These are phyloP conservation scores for Candida tallmaniae DNA, from an alignment of 805 yeast genomes.

Conservation along the genomic window DNA sequence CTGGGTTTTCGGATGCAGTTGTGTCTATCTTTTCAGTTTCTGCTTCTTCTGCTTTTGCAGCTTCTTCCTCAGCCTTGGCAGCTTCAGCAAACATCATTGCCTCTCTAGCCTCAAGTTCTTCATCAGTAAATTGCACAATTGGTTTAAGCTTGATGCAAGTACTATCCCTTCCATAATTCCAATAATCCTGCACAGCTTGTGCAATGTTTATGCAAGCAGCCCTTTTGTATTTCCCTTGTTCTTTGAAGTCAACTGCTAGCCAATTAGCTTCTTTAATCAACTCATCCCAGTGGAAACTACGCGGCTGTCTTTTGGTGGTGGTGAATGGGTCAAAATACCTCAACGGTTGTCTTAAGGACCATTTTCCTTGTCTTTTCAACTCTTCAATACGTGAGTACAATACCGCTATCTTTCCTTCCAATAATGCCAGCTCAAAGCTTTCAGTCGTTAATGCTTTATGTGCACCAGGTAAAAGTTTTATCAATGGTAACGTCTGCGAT, in stretches of 20 bases:
- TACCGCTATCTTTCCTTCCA: conserved; percentile 89
- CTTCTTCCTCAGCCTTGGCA: neutral
- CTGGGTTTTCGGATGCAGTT: conserved; percentile 1
- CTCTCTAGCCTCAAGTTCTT: conserved; percentile 1
- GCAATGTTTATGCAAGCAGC: conserved; percentile 70
- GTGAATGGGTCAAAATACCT: conserved; percentile 63
- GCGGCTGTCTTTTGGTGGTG: conserved; percentile 13
- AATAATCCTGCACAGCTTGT: conserved; percentile 69
- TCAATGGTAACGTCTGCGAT: conserved; percentile 83
- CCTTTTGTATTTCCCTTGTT: conserved; percentile 62
- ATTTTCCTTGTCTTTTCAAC: conserved; percentile 75
- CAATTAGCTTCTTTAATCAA: conserved; percentile 75
- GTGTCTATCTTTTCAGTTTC: conserved; percentile 6
- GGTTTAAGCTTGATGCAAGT: conserved; percentile 56
- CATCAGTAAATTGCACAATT: conserved; percentile 18
- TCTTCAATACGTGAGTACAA: conserved; percentile 90
- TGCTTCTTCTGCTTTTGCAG: neutral
- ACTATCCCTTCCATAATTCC: conserved; percentile 62
- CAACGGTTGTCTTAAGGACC: conserved; percentile 88
- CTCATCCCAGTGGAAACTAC: conserved; percentile 66
- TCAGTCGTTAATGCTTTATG: conserved; percentile 86
- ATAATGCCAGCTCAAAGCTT: conserved; percentile 74
- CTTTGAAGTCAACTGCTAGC: conserved; percentile 76
- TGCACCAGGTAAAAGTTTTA: conserved; percentile 74
- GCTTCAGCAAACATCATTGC: conserved; percentile 1